Evolutionary conservation across 257 asterid species (phyloP).

Genomic region (Penstemon eatonii): DNA sequence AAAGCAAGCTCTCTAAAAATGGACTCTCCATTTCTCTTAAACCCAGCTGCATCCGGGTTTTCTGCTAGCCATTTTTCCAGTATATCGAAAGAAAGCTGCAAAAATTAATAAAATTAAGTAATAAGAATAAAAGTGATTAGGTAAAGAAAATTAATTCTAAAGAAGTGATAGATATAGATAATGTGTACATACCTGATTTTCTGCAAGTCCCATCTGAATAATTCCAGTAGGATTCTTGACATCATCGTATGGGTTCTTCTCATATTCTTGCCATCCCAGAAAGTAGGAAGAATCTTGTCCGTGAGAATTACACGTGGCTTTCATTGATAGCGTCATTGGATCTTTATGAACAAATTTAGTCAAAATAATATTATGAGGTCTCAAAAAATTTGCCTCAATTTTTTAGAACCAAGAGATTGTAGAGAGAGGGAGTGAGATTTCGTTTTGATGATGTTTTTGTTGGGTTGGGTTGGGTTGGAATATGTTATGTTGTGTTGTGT

Average conservation of each 20-base stretch:
- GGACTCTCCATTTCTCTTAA: slow-evolving; percentile 52
- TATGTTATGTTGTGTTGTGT: slow-evolving; percentile 25
- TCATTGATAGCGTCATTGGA: slow-evolving; percentile 47
- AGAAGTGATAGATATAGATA: not conserved
- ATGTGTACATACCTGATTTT: slow-evolving; percentile 41
- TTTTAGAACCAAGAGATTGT: not conserved
- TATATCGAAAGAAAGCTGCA: slow-evolving; percentile 57
- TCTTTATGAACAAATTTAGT: not conserved
- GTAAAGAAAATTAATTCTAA: not conserved
- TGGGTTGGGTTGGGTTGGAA: not conserved
- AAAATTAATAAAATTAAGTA: not conserved
- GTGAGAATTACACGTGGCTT: slow-evolving; percentile 55
- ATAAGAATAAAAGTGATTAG: not conserved
- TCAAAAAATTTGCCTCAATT: not conserved
- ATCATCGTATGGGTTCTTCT: slow-evolving; percentile 57
- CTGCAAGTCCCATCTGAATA: slow-evolving; percentile 73
- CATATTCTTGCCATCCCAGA: slow-evolving; percentile 69
- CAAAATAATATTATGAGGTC: not conserved
- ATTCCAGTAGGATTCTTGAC: slow-evolving; percentile 52
- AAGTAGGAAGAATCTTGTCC: slow-evolving; percentile 74
- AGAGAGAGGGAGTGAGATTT: not conserved
- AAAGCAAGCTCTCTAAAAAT: slow-evolving; percentile 68
- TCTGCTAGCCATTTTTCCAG: slow-evolving; percentile 55
- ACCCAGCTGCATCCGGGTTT: slow-evolving; percentile 56
- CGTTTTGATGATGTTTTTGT: not conserved